Conservation (phyloP, 441 rosid genomes). For the Adansonia grandidieri region DNA sequence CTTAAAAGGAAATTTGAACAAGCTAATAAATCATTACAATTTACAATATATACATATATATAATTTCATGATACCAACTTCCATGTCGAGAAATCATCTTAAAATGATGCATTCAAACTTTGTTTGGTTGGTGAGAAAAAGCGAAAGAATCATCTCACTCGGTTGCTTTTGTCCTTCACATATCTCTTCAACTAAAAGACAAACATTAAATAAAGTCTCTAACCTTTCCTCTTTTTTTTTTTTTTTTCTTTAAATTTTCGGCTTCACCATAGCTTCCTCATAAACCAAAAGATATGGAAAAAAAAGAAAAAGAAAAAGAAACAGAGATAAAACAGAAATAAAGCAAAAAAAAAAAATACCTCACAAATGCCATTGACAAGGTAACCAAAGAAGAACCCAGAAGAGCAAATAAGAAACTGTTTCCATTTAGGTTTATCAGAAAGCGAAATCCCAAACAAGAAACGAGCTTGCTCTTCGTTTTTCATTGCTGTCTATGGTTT, state of each 20-base stretch:
- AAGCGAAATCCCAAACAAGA: conserved; percentile 63
- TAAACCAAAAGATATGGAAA: conserved; percentile 27
- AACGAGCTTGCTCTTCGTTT: conserved; percentile 54
- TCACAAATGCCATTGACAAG: conserved; percentile 95
- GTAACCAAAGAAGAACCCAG: conserved; percentile 95
- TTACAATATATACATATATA: background rate
- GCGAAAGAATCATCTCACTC: background rate
- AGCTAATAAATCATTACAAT: background rate
- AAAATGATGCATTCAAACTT: conserved; percentile 13
- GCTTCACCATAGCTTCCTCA: conserved; percentile 17
- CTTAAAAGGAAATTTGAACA: background rate
- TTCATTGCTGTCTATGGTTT: conserved; percentile 32
- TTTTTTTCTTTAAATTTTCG: background rate
- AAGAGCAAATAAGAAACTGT: conserved; percentile 83
- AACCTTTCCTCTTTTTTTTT: too few relatives aligned
- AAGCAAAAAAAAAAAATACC: conserved; percentile 42
- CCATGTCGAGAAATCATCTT: background rate
- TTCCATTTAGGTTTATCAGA: conserved; percentile 61
- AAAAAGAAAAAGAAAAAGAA: background rate
- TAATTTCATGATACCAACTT: background rate
- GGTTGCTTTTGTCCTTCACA: background rate
- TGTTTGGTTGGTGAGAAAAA: conserved; percentile 33
- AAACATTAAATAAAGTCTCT: background rate
- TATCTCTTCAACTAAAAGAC: background rate
- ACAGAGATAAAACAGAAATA: background rate